These are phyloP conservation scores for Astrothelium macrocarpum DNA, from an alignment of 495 filamentous ascomycete genomes.

Conservation along the genomic window DNA sequence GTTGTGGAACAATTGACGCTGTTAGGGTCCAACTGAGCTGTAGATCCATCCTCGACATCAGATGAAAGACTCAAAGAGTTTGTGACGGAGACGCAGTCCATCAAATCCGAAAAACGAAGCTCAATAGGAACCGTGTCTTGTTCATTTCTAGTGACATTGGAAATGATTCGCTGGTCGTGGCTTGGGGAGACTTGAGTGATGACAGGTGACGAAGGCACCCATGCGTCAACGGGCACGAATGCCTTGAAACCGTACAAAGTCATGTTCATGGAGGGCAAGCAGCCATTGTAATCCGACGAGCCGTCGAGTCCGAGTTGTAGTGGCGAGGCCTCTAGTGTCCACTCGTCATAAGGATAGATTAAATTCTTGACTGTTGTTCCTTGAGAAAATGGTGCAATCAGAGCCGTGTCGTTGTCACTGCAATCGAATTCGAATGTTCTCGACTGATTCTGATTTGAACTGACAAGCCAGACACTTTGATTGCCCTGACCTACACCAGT, in stretches of 20 bases:
- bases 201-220: constrained; percentile 47
- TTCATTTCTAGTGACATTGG: constrained; percentile 37
- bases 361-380: constrained; percentile 54
- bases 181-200: constrained; percentile 57
- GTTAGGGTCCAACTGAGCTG: constrained; percentile 33
- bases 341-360: constrained; percentile 55
- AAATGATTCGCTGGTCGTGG: constrained; percentile 52
- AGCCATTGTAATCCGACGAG: constrained; percentile 45
- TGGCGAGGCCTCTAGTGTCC: constrained; percentile 33
- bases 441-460: constrained; percentile 50
- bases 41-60: constrained; percentile 36
- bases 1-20: constrained; percentile 39
- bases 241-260: constrained; percentile 52
- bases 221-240: constrained; percentile 48
- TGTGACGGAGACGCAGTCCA: constrained; percentile 52
- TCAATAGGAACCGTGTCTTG: constrained; percentile 41
- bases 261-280: constrained; percentile 44
- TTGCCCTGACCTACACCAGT: constrained; percentile 36
- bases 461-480: constrained; percentile 56
- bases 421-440: constrained; percentile 56
- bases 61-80: constrained; percentile 46
- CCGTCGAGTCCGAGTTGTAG: constrained; percentile 37
- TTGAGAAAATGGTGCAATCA: constrained; percentile 50
- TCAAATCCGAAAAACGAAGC: constrained; percentile 51
- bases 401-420: constrained; percentile 34